Percentiles rank a stretch among this genome's conserved stretches.
These are phyloP conservation scores for Xerocomus cyaneibrunnescens DNA, from an alignment of 1,284 basidiomycete species.

Conservation along the genomic window DNA sequence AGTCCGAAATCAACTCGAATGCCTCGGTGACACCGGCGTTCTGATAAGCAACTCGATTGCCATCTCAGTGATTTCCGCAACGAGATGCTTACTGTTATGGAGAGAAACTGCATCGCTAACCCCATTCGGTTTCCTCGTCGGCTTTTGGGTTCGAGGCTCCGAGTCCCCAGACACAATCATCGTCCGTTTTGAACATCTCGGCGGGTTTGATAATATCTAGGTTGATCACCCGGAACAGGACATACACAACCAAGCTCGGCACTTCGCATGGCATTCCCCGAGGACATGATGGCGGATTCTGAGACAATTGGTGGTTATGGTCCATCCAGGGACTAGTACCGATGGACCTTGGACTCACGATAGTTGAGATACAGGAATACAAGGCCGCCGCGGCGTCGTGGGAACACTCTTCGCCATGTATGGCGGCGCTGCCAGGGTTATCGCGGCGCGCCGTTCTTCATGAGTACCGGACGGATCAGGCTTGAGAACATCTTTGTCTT, in stretches of 20 bases:
- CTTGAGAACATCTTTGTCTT: not conserved
- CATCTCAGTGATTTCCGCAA: not conserved
- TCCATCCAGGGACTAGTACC: not conserved
- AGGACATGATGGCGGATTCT: too few species aligned
- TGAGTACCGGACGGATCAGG: not conserved
- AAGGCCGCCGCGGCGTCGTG: too few species aligned
- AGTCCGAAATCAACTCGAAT: constrained; percentile 2
- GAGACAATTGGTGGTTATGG: not conserved
- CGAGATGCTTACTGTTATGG: not conserved
- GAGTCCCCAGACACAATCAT: not conserved
- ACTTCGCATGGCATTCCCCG: too few species aligned
- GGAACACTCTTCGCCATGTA: not conserved
- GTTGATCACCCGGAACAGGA: not conserved
- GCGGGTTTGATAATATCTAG: not conserved
- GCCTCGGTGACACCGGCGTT: not conserved
- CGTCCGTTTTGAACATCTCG: not conserved
- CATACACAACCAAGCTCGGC: too few species aligned
- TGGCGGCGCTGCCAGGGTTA: not conserved
- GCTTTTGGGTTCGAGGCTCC: not conserved
- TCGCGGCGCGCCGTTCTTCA: not conserved
- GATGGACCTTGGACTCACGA: too few species aligned
- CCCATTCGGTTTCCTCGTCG: not conserved
- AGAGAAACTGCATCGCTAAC: not conserved
- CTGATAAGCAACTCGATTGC: constrained; percentile 1
- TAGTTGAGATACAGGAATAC: too few species aligned